Conservation (phyloP, 805 yeast species). For the Lipomyces chichibuensis region DNA sequence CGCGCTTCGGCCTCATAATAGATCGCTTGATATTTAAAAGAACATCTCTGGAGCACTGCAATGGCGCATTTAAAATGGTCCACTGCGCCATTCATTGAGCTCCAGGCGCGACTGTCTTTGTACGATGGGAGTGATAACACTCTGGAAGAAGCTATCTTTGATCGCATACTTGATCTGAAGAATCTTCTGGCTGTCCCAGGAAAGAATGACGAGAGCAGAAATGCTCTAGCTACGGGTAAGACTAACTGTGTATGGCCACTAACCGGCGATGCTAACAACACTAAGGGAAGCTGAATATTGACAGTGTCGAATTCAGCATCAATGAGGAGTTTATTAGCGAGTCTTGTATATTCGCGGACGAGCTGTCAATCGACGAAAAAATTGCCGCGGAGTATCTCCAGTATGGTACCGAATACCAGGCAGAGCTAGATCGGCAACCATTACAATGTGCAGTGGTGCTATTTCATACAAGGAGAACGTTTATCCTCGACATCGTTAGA, state of each 20-base stretch:
- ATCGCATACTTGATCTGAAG: conserved; percentile 43
- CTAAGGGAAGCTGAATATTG: conserved; percentile 51
- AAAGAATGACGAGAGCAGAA: conserved; percentile 45
- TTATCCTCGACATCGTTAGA: conserved; percentile 58
- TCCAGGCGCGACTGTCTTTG: conserved; percentile 15
- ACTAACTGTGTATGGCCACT: background rate
- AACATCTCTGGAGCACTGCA: background rate
- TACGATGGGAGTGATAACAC: conserved; percentile 5
- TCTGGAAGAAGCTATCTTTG: background rate
- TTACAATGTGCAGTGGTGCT: conserved; percentile 59
- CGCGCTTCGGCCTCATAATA: background rate
- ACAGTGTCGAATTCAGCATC: conserved; percentile 60
- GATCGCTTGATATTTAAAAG: background rate
- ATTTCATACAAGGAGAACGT: conserved; percentile 70
- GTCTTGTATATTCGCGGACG: conserved; percentile 62
- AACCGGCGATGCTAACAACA: background rate
- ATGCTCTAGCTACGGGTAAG: conserved; percentile 41
- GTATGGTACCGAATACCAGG: conserved; percentile 49
- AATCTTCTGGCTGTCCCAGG: conserved; percentile 45
- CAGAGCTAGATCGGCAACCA: conserved; percentile 46
- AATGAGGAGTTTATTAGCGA: conserved; percentile 67
- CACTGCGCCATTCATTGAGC: conserved; percentile 25
- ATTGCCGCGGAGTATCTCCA: conserved; percentile 70
- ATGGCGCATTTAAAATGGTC: conserved; percentile 30
- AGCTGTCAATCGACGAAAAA: conserved; percentile 75